Conservation (phyloP, 768 basidiomycete genomes). For the Boletus subparvulus region DNA sequence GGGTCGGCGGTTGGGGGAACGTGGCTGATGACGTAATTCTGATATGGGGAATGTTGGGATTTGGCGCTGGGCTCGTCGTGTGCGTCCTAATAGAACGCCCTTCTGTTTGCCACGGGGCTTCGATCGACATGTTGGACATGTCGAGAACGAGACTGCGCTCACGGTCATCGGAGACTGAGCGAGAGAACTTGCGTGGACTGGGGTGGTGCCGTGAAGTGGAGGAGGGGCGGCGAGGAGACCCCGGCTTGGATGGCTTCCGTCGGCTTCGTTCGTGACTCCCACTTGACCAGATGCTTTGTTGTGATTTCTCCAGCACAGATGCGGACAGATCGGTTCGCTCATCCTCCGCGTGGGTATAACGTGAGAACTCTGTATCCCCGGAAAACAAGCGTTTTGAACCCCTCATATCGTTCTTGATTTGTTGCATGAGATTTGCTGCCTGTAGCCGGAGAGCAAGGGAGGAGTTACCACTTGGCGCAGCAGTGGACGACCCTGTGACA, state of each 20-base stretch:
- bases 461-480: constrained; percentile 45
- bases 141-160: constrained; percentile 42
- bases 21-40: constrained; percentile 29
- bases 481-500: constrained; percentile 28
- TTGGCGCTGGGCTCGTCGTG: constrained; percentile 1
- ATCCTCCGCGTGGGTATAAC: constrained; percentile 28
- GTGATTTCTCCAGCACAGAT: constrained; percentile 22
- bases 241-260: constrained; percentile 25
- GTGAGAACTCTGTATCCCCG: constrained; percentile 58
- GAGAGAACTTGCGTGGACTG: constrained; percentile 45
- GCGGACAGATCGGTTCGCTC: constrained; percentile 11
- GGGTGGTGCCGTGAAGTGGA: constrained; percentile 37
- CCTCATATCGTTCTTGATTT: constrained; percentile 74
- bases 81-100: constrained; percentile 14
- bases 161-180: constrained; percentile 42
- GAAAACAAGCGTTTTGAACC: constrained; percentile 73
- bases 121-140: constrained; percentile 45
- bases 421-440: constrained; percentile 80
- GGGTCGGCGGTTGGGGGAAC: constrained; percentile 34
- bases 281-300: constrained; percentile 29
- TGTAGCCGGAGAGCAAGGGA: constrained; percentile 72
- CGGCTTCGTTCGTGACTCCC: constrained; percentile 28
- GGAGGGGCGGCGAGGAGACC: constrained; percentile 33
- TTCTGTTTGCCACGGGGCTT: constrained; percentile 34
- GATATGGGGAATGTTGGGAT: constrained; percentile 25